These are phyloP conservation scores for Podospora conica DNA, from an alignment of 495 filamentous ascomycete genomes.

Conservation along the genomic window DNA sequence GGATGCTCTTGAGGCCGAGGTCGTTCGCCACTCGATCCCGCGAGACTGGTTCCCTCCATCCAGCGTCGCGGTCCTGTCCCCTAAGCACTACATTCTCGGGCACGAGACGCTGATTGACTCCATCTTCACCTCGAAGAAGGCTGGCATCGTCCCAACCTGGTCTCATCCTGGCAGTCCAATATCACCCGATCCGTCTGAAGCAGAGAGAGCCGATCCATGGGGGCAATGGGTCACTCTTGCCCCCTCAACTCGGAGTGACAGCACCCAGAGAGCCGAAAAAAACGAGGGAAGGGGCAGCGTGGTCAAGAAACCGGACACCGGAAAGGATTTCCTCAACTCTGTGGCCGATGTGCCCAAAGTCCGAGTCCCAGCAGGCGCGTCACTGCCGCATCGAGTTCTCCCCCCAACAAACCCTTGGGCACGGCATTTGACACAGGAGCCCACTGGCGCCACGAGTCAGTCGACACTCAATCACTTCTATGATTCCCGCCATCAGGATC, in stretches of 20 bases:
- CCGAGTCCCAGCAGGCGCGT: neutral
- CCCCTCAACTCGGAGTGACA: neutral
- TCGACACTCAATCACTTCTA: too few species aligned
- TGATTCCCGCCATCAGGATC: too few species aligned
- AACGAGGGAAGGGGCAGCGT: neutral
- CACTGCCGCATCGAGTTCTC: neutral
- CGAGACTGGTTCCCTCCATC: slow-evolving; percentile 7
- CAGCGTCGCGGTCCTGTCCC: neutral
- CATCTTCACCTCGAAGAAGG: too few species aligned
- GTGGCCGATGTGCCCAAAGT: neutral
- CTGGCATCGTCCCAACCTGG: neutral
- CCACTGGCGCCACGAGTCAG: too few species aligned
- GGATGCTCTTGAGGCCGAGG: slow-evolving; percentile 4
- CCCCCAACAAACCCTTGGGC: slow-evolving; percentile 1
- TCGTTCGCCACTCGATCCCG: slow-evolving; percentile 6
- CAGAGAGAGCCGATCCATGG: neutral
- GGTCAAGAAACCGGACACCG: neutral
- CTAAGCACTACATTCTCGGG: slow-evolving; percentile 5
- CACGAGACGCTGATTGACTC: too few species aligned
- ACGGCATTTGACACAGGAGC: neutral
- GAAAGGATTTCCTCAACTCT: neutral
- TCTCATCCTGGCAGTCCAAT: slow-evolving; percentile 4
- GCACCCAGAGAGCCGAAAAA: neutral
- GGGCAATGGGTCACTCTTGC: neutral
- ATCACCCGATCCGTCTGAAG: neutral